A percentile compares a stretch with the other conserved stretches of the same genome.
Evolutionary conservation across 257 asterid species (phyloP).

Genomic region (Datura wrightii): DNA sequence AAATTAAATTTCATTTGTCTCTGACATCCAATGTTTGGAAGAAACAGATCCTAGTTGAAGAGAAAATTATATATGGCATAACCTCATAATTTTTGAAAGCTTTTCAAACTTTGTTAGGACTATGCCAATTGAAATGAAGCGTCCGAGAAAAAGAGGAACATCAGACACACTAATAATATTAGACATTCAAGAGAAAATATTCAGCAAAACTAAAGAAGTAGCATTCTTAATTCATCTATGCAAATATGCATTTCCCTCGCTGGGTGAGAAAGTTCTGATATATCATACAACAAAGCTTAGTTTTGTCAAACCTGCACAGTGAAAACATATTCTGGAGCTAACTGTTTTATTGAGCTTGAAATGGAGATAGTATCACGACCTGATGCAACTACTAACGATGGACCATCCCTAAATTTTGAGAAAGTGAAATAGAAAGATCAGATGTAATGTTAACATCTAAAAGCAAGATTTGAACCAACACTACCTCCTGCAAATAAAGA

Average conservation of each 20-base stretch:
- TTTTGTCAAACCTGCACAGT: constrained; percentile 73
- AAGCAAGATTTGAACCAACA: neutral
- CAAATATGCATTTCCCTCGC: constrained; percentile 3
- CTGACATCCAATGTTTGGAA: constrained; percentile 15
- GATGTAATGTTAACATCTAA: constrained; percentile 20
- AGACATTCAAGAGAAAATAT: neutral
- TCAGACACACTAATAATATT: neutral
- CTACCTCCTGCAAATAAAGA: neutral
- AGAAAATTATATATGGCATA: neutral
- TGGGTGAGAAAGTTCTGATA: neutral
- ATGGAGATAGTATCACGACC: constrained; percentile 80
- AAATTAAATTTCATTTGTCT: neutral
- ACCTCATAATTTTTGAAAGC: neutral
- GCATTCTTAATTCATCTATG: constrained; percentile 7
- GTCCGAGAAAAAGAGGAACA: neutral
- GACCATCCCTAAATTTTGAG: constrained; percentile 69
- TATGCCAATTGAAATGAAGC: constrained; percentile 7
- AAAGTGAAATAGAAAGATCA: constrained; percentile 18
- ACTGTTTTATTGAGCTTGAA: constrained; percentile 66
- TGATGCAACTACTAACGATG: constrained; percentile 82
- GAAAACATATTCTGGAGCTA: constrained; percentile 74
- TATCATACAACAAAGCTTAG: constrained; percentile 25
- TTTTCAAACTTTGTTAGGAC: neutral
- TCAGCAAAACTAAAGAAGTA: neutral
- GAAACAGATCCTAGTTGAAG: constrained; percentile 8